Base-by-base conservation (phyloP, 192 early-diverging fungal genomes). In the Mortierella claussenii region DNA sequence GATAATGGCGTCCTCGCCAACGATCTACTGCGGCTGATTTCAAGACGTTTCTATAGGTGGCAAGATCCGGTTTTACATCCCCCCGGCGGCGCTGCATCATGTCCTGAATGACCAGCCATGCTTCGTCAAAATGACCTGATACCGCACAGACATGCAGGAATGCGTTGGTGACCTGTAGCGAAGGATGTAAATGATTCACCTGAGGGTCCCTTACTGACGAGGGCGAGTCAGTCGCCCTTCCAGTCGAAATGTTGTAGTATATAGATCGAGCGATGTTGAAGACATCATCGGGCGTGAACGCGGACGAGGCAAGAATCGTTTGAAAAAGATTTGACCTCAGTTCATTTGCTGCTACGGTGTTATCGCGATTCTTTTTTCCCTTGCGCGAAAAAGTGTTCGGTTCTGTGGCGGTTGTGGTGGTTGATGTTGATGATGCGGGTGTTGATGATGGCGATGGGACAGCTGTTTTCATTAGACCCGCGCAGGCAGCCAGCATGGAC, bases 21-120 rank as follows among this genome's bases (percentile, higher is more conserved):
- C 53, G 42, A 37, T n/a, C 26, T 3, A 46, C 36, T 3, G 44
- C 31, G 4, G 73, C 73, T 23, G 64, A 42, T 47, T 37, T 52
- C 18, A 76, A 46, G 0, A 76, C 73, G 30, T 52, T 34, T 23
- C 53, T 32, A 60, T 60, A 76, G 0, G 73, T 76, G 5, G 53
- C n/a, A 21, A 76, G 58, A 23, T 76, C 64, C 17, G 73, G 73
- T 37, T 76, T 76, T 33, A 76, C 27, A 44, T 60, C 65, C 0
- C 73, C 73, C 17, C 67, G 73, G 0, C 26, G 21, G 2, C 58
- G 36, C n/a, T 76, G 34, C 28, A 60, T 45, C 73, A 76, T 76
- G 4, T 62, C 73, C 21, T 66, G 13, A 20, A 76, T 9, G 18
- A 67, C 23, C 13, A 13, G 4, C 34, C 30, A 56, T 5, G 73